Conservation (phyloP, 2,329 filamentous ascomycete species). For the Botryotinia globosa region DNA sequence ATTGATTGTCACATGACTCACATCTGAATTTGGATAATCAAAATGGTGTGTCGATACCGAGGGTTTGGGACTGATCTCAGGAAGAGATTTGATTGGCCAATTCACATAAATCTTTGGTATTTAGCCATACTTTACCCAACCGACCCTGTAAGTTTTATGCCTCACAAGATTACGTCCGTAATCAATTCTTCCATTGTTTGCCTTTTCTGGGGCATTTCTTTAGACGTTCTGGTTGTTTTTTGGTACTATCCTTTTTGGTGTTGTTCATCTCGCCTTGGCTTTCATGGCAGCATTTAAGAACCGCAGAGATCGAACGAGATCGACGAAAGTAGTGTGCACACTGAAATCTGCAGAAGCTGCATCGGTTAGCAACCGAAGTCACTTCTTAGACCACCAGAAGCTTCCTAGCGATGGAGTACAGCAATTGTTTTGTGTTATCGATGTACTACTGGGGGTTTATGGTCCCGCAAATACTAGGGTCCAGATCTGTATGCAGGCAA, state of each 20-base stretch:
- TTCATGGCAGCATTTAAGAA: neutral
- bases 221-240: neutral
- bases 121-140: slow-evolving; percentile 14
- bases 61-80: neutral
- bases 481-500: neutral
- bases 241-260: neutral
- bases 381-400: neutral
- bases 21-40: neutral
- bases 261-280: neutral
- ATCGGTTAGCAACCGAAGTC: slow-evolving; percentile 1
- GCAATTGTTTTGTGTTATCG: neutral
- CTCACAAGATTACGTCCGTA: neutral
- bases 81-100: neutral
- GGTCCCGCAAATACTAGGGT: neutral
- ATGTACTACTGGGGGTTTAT: neutral
- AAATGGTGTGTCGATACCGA: neutral
- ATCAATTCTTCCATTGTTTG: neutral
- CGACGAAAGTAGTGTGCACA: neutral
- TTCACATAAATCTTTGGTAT: neutral
- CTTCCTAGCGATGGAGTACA: neutral
- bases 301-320: neutral
- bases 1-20: neutral
- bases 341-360: neutral
- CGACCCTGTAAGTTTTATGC: slow-evolving; percentile 1
- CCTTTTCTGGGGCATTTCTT: neutral